A percentile compares a stretch with the other conserved stretches of the same genome.
Evolutionary conservation across 2,329 filamentous ascomycete species (phyloP).

Genomic region (Geosmithia morbida): DNA sequence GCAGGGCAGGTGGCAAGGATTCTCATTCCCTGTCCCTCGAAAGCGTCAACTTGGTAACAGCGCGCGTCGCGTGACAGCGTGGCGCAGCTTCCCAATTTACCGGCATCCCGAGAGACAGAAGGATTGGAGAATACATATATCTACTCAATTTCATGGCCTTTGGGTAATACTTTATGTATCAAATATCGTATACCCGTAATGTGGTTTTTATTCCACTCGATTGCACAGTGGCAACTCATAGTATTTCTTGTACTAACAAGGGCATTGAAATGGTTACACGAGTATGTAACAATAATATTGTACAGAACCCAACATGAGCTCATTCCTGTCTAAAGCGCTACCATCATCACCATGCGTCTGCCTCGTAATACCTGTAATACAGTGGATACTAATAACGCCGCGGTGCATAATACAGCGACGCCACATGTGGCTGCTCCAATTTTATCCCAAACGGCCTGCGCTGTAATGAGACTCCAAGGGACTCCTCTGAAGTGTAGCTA

Average conservation of each 20-base stretch:
- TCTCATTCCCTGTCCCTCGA: not conserved
- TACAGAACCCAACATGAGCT: too few species aligned
- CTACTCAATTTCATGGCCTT: too few species aligned
- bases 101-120: too few species aligned
- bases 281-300: too few species aligned
- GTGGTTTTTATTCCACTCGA: too few species aligned
- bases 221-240: too few species aligned
- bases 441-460: not conserved
- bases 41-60: not conserved
- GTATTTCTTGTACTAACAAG: too few species aligned
- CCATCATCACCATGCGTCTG: not conserved
- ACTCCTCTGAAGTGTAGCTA: too few species aligned
- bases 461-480: not conserved
- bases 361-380: not conserved
- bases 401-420: not conserved
- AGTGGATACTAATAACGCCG: not conserved
- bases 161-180: too few species aligned
- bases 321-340: too few species aligned
- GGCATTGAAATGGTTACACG: too few species aligned
- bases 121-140: not conserved
- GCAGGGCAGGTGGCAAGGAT: not conserved
- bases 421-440: not conserved
- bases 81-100: not conserved
- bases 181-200: too few species aligned
- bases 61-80: not conserved